These are phyloP conservation scores for Magnolia changhungtana DNA, from an alignment of 164 flowering plant genomes.

Conservation along the genomic window DNA sequence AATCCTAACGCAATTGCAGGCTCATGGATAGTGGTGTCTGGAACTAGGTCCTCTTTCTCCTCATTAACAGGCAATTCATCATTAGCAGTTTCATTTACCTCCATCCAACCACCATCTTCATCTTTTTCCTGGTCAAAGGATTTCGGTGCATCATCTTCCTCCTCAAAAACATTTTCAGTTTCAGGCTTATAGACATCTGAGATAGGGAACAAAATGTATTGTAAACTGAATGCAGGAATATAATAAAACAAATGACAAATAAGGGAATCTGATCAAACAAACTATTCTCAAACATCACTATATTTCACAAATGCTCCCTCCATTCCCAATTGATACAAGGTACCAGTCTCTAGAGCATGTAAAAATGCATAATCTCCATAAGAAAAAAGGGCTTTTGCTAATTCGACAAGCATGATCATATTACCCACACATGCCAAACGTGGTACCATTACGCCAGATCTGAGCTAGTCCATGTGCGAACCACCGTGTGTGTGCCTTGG, in stretches of 20 bases:
- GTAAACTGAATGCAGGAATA: neutral
- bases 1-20: constrained; percentile 82
- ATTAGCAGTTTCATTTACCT: constrained; percentile 43
- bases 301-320: neutral
- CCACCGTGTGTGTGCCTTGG: too few species aligned
- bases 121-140: constrained; percentile 45
- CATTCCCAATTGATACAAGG: too few species aligned
- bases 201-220: constrained; percentile 5
- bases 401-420: too few species aligned
- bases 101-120: constrained; percentile 67
- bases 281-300: neutral
- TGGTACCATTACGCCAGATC: too few species aligned
- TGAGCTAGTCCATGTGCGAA: too few species aligned
- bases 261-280: neutral
- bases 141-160: constrained; percentile 62
- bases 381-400: too few species aligned
- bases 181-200: constrained; percentile 63
- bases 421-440: too few species aligned
- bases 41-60: constrained; percentile 47
- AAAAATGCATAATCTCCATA: too few species aligned
- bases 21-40: too few species aligned
- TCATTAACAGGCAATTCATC: constrained; percentile 45
- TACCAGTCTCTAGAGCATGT: neutral
- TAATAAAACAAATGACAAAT: neutral
- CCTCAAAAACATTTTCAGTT: constrained; percentile 80